Evolutionary conservation across 768 basidiomycete genomes (phyloP).

Genomic region (Wakefieldia striispora): DNA sequence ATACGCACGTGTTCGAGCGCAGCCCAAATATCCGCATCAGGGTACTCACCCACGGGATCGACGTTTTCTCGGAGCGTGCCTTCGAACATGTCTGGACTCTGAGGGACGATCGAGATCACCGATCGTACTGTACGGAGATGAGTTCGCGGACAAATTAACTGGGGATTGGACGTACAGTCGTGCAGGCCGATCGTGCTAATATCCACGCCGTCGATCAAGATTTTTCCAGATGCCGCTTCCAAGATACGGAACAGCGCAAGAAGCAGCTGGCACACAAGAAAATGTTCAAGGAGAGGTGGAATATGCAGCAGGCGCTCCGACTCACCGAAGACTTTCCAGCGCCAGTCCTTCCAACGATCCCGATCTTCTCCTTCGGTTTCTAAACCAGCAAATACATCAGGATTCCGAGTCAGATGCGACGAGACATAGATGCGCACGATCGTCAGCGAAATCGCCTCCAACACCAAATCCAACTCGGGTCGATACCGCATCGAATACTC

Average conservation of each 20-base stretch:
- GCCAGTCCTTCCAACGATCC: slow-evolving; percentile 85
- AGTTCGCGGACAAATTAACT: neutral
- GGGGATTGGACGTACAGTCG: slow-evolving; percentile 35
- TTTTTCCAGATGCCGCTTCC: slow-evolving; percentile 65
- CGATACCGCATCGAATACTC: slow-evolving; percentile 79
- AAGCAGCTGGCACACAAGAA: slow-evolving; percentile 44
- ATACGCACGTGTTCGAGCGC: slow-evolving; percentile 65
- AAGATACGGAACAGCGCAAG: slow-evolving; percentile 77
- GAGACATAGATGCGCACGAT: slow-evolving; percentile 45
- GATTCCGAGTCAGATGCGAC: neutral
- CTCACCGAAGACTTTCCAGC: slow-evolving; percentile 74
- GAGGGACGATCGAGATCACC: slow-evolving; percentile 83
- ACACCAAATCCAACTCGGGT: slow-evolving; percentile 71
- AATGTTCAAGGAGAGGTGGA: neutral
- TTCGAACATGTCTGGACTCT: slow-evolving; percentile 69
- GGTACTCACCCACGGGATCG: slow-evolving; percentile 74
- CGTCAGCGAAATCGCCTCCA: slow-evolving; percentile 70
- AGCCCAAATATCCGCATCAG: slow-evolving; percentile 83
- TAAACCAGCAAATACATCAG: slow-evolving; percentile 29
- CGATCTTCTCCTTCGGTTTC: slow-evolving; percentile 81
- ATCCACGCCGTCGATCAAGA: slow-evolving; percentile 73
- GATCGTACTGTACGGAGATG: slow-evolving; percentile 53
- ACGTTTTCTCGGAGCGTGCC: slow-evolving; percentile 84
- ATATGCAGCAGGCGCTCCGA: neutral
- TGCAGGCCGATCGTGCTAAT: slow-evolving; percentile 74